Percentiles rank a stretch among this genome's conserved stretches.
phyloP scores from a whole-genome alignment of 306 rosid genomes.

The Quercus aquifolioides region DNA sequence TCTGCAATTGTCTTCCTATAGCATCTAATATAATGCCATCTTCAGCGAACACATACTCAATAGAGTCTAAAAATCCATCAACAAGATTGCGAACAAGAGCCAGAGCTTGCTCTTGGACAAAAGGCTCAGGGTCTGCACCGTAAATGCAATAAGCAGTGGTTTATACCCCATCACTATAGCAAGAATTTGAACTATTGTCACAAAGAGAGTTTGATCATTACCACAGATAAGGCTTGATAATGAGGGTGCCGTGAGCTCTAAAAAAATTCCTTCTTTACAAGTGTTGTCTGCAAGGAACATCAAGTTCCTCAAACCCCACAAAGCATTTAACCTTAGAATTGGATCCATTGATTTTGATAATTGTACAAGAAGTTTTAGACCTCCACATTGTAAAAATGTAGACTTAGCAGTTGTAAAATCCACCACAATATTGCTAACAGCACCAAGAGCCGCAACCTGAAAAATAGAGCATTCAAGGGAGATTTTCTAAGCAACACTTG shows the following conservation, averaged over 20 bases:
- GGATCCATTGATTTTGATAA: constrained; percentile 89
- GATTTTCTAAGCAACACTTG: background rate
- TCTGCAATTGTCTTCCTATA: constrained; percentile 68
- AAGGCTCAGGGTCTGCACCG: constrained; percentile 77
- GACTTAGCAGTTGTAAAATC: constrained; percentile 61
- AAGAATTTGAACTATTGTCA: constrained; percentile 15
- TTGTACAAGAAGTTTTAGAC: constrained; percentile 72
- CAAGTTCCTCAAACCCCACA: constrained; percentile 88
- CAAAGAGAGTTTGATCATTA: constrained; percentile 24
- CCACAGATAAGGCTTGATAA: constrained; percentile 81
- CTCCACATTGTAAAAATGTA: constrained; percentile 67
- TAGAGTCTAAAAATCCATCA: constrained; percentile 69
- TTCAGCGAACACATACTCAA: constrained; percentile 68
- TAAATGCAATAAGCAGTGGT: constrained; percentile 17
- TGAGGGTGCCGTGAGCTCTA: constrained; percentile 69
- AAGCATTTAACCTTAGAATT: constrained; percentile 64
- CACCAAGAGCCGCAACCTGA: constrained; percentile 91
- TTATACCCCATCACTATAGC: constrained; percentile 3
- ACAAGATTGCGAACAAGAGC: constrained; percentile 85
- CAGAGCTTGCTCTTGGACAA: constrained; percentile 83
- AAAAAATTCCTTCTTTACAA: constrained; percentile 59
- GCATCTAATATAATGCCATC: constrained; percentile 74
- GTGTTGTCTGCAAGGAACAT: constrained; percentile 69
- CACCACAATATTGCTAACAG: constrained; percentile 77
- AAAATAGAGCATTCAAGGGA: constrained; percentile 24